Conservation (phyloP, 2,329 filamentous ascomycete species). For the Colletotrichum sp. region DNA sequence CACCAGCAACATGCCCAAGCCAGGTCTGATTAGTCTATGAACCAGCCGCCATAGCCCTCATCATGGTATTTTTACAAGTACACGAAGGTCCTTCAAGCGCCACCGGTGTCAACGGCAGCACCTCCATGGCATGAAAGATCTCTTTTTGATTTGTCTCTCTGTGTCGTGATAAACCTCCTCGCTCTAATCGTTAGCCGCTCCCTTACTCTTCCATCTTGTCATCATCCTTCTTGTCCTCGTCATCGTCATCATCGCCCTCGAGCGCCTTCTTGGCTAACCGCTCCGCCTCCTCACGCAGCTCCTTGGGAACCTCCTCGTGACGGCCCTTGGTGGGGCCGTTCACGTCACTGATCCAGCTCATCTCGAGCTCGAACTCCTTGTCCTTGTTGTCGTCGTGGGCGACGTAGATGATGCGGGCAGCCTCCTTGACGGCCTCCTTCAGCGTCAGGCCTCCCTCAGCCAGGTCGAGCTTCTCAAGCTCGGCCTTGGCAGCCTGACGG, state of each 20-base stretch:
- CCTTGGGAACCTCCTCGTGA: conserved; percentile 92
- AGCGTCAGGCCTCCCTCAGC: conserved; percentile 77
- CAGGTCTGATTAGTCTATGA: conserved; percentile 25
- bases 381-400: conserved; percentile 99
- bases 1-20: neutral
- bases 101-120: neutral
- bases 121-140: conserved; percentile 1
- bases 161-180: conserved; percentile 5
- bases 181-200: neutral
- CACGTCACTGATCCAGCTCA: conserved; percentile 93
- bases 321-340: conserved; percentile 90
- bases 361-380: conserved; percentile 99
- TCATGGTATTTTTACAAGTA: conserved; percentile 24
- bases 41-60: conserved; percentile 20
- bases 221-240: conserved; percentile 59
- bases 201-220: conserved; percentile 90
- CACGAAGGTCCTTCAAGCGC: conserved; percentile 4
- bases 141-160: conserved; percentile 7
- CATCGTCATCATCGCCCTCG: conserved; percentile 84
- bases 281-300: conserved; percentile 89
- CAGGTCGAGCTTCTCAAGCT: conserved; percentile 97
- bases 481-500: conserved; percentile 94
- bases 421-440: conserved; percentile 91
- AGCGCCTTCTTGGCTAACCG: conserved; percentile 88
- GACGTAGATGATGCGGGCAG: conserved; percentile 94